These are phyloP conservation scores for Erodium moschatum DNA, from an alignment of 441 rosid genomes.

Conservation along the genomic window DNA sequence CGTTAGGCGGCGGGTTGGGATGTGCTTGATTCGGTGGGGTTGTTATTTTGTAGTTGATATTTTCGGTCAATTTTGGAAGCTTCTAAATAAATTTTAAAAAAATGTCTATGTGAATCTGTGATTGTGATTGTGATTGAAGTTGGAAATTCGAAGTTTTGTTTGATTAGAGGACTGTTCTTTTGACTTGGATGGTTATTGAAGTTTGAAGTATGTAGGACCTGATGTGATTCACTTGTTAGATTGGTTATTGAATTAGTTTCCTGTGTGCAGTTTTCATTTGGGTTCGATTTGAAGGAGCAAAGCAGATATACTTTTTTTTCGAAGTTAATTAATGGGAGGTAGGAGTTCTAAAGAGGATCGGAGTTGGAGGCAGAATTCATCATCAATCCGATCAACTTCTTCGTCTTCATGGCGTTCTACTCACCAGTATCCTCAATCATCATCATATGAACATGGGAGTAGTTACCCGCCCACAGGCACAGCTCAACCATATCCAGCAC, in stretches of 20 bases:
- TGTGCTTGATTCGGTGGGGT: too few relatives aligned
- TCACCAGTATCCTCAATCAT: constrained; percentile 30
- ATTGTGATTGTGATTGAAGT: too few relatives aligned
- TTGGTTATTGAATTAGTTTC: not conserved
- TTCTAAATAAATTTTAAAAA: too few relatives aligned
- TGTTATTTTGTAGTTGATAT: too few relatives aligned
- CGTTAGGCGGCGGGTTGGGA: too few relatives aligned
- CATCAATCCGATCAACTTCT: constrained; percentile 29
- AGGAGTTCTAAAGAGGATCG: constrained; percentile 42
- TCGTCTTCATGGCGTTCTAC: constrained; percentile 42
- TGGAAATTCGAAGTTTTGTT: too few relatives aligned
- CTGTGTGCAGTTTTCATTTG: constrained; percentile 17
- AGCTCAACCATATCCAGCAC: constrained; percentile 8
- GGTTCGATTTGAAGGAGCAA: constrained; percentile 5
- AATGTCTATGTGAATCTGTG: too few relatives aligned
- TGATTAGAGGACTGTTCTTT: not conserved
- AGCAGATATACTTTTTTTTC: constrained; percentile 9
- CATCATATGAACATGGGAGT: constrained; percentile 38
- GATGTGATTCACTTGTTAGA: not conserved
- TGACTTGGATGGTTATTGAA: not conserved
- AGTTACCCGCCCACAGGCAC: constrained; percentile 29
- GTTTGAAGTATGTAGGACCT: not conserved
- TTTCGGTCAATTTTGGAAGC: too few relatives aligned
- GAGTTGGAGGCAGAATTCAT: constrained; percentile 40
- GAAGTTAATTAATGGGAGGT: constrained; percentile 52